Conservation (phyloP, 2,329 filamentous ascomycete genomes). For the Pyrenophora teres region DNA sequence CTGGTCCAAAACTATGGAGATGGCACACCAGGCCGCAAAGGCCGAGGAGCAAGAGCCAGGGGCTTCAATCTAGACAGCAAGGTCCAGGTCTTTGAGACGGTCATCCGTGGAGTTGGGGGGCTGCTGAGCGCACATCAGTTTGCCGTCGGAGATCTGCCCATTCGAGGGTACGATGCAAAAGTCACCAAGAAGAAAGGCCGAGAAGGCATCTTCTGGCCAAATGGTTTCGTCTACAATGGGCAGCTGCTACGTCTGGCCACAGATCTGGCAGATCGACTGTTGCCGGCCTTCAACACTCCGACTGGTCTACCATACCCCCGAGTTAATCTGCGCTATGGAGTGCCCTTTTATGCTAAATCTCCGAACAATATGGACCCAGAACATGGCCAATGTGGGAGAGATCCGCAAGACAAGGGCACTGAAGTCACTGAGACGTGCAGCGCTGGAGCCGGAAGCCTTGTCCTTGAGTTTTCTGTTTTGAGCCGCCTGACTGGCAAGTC, state of each 20-base stretch:
- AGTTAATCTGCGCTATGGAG: conserved; percentile 87
- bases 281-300: conserved; percentile 89
- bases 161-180: conserved; percentile 71
- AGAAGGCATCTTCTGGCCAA: conserved; percentile 68
- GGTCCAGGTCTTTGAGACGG: conserved; percentile 97
- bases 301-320: conserved; percentile 94
- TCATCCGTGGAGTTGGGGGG: conserved; percentile 90
- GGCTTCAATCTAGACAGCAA: conserved; percentile 97
- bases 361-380: conserved; percentile 68
- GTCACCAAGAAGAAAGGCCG: conserved; percentile 41
- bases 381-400: conserved; percentile 53
- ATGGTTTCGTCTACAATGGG: conserved; percentile 82
- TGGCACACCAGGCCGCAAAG: conserved; percentile 69
- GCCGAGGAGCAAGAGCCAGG: conserved; percentile 71
- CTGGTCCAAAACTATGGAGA: conserved; percentile 87
- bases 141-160: conserved; percentile 86
- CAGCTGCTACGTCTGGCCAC: conserved; percentile 88
- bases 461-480: conserved; percentile 89
- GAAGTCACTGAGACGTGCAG: conserved; percentile 97
- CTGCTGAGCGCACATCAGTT: conserved; percentile 93
- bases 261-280: conserved; percentile 79
- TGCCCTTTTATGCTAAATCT: conserved; percentile 90
- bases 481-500: conserved; percentile 84
- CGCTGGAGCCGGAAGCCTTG: conserved; percentile 92
- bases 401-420: conserved; percentile 52